These are phyloP conservation scores for Saccharomycopsis fibuligera DNA, from an alignment of 805 yeast species.

Conservation along the genomic window DNA sequence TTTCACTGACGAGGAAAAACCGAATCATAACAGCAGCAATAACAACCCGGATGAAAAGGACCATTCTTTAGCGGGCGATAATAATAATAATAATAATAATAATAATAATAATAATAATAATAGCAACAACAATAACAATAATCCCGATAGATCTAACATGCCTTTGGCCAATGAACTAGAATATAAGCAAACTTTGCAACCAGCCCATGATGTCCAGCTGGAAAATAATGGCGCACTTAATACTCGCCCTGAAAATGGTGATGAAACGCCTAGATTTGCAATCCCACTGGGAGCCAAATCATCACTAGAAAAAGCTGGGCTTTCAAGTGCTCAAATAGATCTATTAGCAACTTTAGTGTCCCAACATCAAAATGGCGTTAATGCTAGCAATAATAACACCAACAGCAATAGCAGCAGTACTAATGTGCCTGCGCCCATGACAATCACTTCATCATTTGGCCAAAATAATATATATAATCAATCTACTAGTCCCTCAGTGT, in stretches of 20 bases:
- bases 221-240: slow-evolving; percentile 3
- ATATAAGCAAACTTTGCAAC: too few relatives aligned
- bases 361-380: background rate
- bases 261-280: slow-evolving; percentile 5
- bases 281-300: slow-evolving; percentile 67
- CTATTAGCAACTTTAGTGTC: slow-evolving; percentile 41
- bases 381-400: background rate
- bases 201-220: background rate
- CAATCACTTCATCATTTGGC: too few relatives aligned
- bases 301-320: slow-evolving; percentile 59
- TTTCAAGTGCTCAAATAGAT: slow-evolving; percentile 63
- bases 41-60: slow-evolving; percentile 13
- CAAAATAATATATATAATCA: too few relatives aligned
- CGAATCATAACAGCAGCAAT: slow-evolving; percentile 27
- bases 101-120: slow-evolving; percentile 19
- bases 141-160: background rate
- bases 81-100: slow-evolving; percentile 14
- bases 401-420: background rate
- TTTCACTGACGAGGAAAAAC: slow-evolving; percentile 78
- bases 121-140: background rate
- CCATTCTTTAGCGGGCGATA: slow-evolving; percentile 1
- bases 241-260: slow-evolving; percentile 19
- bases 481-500: too few relatives aligned
- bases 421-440: background rate
- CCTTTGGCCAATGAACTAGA: too few relatives aligned